phyloP scores from a whole-genome alignment of 345 rosid genomes.

The Populus alba region DNA sequence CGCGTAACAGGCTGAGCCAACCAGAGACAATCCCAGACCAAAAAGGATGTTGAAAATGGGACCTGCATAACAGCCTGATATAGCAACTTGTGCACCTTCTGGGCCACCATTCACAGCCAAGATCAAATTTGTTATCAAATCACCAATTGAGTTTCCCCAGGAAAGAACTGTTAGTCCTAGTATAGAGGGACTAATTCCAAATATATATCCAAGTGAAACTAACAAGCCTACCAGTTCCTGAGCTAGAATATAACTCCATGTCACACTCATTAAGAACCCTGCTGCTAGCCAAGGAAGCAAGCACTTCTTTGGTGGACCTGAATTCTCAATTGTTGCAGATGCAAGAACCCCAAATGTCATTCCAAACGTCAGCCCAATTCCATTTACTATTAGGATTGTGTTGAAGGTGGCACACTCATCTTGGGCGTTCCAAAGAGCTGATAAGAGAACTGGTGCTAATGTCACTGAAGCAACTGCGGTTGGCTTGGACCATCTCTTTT shows the following conservation, averaged over 20 bases:
- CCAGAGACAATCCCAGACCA: constrained; percentile 72
- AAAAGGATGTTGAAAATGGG: constrained; percentile 74
- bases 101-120: constrained; percentile 67
- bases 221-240: constrained; percentile 78
- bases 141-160: constrained; percentile 94
- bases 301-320: constrained; percentile 61
- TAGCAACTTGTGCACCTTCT: constrained; percentile 69
- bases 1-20: constrained; percentile 49
- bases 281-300: constrained; percentile 71
- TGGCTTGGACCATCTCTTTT: constrained; percentile 75
- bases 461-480: constrained; percentile 57
- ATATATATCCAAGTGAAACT: constrained; percentile 61
- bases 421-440: constrained; percentile 48
- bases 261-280: constrained; percentile 84
- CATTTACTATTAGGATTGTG: constrained; percentile 34
- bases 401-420: constrained; percentile 17
- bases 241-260: constrained; percentile 82
- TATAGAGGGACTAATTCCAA: constrained; percentile 64
- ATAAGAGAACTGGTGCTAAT: constrained; percentile 64
- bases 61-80: constrained; percentile 88
- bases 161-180: constrained; percentile 80
- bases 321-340: constrained; percentile 42
- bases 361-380: constrained; percentile 47
- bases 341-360: constrained; percentile 52
- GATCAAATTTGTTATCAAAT: constrained; percentile 66